Conservation (phyloP, 768 basidiomycete genomes). For the Mycena capillaripes region DNA sequence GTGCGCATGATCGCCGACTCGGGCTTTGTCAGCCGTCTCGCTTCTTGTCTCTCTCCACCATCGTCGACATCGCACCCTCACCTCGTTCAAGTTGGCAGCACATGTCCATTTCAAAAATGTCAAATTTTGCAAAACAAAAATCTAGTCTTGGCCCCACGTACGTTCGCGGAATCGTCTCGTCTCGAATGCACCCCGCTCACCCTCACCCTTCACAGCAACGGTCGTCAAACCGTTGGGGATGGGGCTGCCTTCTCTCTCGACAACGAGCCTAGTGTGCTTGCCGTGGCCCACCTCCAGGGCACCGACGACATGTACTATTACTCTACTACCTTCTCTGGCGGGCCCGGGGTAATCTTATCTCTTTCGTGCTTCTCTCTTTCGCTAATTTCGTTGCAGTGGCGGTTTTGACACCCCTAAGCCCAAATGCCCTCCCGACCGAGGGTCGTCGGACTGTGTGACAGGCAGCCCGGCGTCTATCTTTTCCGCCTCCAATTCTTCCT, state of each 20-base stretch:
- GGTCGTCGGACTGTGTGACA: constrained; percentile 97
- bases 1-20: neutral
- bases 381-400: constrained; percentile 72
- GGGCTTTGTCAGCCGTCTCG: neutral
- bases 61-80: constrained; percentile 35
- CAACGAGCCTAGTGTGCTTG: constrained; percentile 84
- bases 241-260: constrained; percentile 88
- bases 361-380: neutral
- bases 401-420: constrained; percentile 92
- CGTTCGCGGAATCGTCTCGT: constrained; percentile 48
- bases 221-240: constrained; percentile 97
- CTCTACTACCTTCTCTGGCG: constrained; percentile 94
- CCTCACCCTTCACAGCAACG: constrained; percentile 74
- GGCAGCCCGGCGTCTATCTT: constrained; percentile 80
- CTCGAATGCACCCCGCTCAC: constrained; percentile 34
- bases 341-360: constrained; percentile 77
- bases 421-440: constrained; percentile 97
- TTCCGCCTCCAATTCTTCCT: constrained; percentile 49
- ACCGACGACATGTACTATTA: constrained; percentile 89
- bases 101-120: constrained; percentile 83
- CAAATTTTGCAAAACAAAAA: constrained; percentile 80
- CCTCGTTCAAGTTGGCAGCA: constrained; percentile 81
- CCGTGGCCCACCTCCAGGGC: constrained; percentile 89
- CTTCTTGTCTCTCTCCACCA: constrained; percentile 33
- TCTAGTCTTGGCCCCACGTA: constrained; percentile 98